These are phyloP conservation scores for Lasiosphaeria hispida DNA, from an alignment of 495 filamentous ascomycete species.

Conservation along the genomic window DNA sequence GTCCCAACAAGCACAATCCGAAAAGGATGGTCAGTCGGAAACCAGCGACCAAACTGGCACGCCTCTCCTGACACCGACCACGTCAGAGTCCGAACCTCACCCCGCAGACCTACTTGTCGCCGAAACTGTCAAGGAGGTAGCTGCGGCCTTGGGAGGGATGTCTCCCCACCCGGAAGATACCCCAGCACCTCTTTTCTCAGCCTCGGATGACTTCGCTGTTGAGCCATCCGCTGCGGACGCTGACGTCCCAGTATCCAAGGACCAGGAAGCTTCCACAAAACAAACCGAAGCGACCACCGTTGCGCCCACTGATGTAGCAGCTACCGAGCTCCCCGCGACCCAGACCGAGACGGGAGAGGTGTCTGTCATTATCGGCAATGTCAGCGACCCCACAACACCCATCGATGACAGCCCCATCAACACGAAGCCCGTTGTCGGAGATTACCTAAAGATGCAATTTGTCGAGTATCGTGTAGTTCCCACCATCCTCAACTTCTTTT, in stretches of 20 bases:
- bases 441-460: slow-evolving; percentile 95
- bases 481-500: slow-evolving; percentile 97
- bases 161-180: slow-evolving; percentile 63
- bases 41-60: slow-evolving; percentile 3
- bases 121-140: slow-evolving; percentile 11
- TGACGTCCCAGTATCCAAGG: no score
- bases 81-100: slow-evolving; percentile 7
- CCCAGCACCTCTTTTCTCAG: slow-evolving; percentile 65
- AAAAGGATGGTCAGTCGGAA: slow-evolving; percentile 4
- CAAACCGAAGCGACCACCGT: not conserved
- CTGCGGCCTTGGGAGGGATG: slow-evolving; percentile 19
- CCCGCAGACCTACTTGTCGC: slow-evolving; percentile 6
- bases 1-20: not conserved
- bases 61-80: not conserved
- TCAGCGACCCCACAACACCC: slow-evolving; percentile 15
- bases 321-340: not conserved
- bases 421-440: slow-evolving; percentile 83
- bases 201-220: not conserved
- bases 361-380: slow-evolving; percentile 16
- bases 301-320: not conserved
- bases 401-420: slow-evolving; percentile 16
- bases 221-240: not conserved
- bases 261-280: no score
- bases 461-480: slow-evolving; percentile 92
- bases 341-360: slow-evolving; percentile 19